Base-by-base conservation (phyloP, 805 yeast species). In the Candida ovalis region DNA sequence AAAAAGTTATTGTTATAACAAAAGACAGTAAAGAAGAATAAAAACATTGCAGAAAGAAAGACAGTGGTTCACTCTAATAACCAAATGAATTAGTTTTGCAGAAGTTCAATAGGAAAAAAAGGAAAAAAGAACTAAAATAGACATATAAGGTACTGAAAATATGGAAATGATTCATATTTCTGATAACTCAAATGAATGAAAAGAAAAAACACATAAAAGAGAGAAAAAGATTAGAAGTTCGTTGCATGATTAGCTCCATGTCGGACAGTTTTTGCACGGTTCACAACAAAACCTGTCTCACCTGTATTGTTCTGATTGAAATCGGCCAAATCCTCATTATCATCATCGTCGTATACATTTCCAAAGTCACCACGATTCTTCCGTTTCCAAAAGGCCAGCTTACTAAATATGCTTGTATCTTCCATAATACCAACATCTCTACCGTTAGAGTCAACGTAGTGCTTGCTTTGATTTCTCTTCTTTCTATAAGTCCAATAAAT, bases 361-460 rank as follows among this genome's bases (percentile, higher is more conserved):
- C 51, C 52, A 45, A 62, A 62, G 42, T 61, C 67, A 19, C 62
- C 63, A 15, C 43, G 45, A 9, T 37, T 27, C 10, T 51, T 43
- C 27, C 47, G 53, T 37, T 52, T 59, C 57, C 66, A 58, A 39
- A 61, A 63, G 18, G 62, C 60, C 13, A 63, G 47, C 35, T 53
- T 54, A 3, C 59, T 58, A 4, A 59, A 44, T 45, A 57, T 42
- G 44, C 62, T 62, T 35, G 56, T 57, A n/a, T 59, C 63, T 23
- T 55, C 56, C 25, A 61, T 54, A 41, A 59, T 54, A 13, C 68
- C 70, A 5, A 59, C 61, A 47, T 61, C 67, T 13, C 58, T 52
- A 27, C 70, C 70, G 49, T 64, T 66, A 12, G 70, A 63, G 47
- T 66, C 70, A 24, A 66, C 68, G 48, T 66, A 66, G 47, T 62